These are phyloP conservation scores for Calamus simplicifolius DNA, from an alignment of 176 grass and related monocot species.

Conservation along the genomic window DNA sequence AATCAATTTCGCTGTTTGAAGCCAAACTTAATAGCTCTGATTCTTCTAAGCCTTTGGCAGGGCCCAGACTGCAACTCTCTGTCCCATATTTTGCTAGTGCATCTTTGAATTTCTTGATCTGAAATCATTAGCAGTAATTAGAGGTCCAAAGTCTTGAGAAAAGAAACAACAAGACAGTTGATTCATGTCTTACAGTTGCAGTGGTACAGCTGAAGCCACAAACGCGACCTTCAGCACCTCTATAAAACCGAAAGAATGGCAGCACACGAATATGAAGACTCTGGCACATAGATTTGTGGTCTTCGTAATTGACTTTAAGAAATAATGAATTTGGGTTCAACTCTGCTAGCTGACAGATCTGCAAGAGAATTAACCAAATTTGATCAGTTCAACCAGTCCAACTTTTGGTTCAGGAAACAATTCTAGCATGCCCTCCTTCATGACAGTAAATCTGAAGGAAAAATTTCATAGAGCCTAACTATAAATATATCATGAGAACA, in stretches of 20 bases:
- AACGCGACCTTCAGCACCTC: slow-evolving; percentile 35
- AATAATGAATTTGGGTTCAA: slow-evolving; percentile 40
- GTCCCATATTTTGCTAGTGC: slow-evolving; percentile 44
- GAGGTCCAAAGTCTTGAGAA: too few relatives aligned
- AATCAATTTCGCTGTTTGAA: slow-evolving; percentile 13
- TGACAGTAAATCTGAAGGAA: too few relatives aligned
- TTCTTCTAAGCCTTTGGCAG: slow-evolving; percentile 30
- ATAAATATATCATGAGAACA: too few relatives aligned
- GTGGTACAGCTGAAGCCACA: slow-evolving; percentile 74
- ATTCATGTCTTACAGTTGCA: slow-evolving; percentile 30
- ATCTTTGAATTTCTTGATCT: slow-evolving; percentile 60
- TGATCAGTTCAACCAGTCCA: too few relatives aligned
- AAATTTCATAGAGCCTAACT: too few relatives aligned
- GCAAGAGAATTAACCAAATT: slow-evolving; percentile 2
- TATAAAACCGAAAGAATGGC: slow-evolving; percentile 49
- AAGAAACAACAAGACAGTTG: background rate
- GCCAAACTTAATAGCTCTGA: slow-evolving; percentile 20
- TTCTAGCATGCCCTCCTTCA: too few relatives aligned
- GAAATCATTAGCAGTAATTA: background rate
- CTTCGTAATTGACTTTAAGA: slow-evolving; percentile 44
- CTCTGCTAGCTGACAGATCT: slow-evolving; percentile 53
- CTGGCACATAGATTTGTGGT: slow-evolving; percentile 33
- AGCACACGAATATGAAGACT: slow-evolving; percentile 30
- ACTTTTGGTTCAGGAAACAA: too few relatives aligned
- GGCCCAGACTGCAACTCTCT: slow-evolving; percentile 11